Evolutionary conservation across 305 asterid species (phyloP).

Genomic region (Solanum hybrid): DNA sequence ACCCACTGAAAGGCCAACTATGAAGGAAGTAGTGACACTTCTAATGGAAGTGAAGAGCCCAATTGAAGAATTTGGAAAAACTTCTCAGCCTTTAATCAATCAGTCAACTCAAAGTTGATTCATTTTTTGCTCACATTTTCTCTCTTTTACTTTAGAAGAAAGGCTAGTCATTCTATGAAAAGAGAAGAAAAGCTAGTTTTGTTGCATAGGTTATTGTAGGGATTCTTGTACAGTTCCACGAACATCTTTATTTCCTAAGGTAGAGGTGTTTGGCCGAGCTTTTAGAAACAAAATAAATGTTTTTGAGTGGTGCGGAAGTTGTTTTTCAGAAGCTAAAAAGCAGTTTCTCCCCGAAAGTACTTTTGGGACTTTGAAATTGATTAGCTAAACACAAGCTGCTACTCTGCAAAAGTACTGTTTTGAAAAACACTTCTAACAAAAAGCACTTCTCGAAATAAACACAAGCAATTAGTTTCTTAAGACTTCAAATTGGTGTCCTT

Average conservation of each 20-base stretch:
- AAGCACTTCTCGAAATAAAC: background rate
- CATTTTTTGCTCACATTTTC: background rate
- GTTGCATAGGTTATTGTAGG: background rate
- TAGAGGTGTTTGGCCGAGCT: background rate
- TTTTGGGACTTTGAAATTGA: background rate
- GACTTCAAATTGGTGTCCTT: background rate
- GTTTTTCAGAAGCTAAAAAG: background rate
- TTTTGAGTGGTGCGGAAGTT: background rate
- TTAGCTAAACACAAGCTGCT: background rate
- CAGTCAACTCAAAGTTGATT: constrained; percentile 61
- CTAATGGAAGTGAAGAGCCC: constrained; percentile 82
- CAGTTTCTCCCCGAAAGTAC: background rate
- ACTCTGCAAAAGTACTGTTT: background rate
- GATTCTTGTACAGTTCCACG: constrained; percentile 15
- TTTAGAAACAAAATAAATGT: background rate
- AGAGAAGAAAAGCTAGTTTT: background rate
- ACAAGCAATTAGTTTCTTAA: background rate
- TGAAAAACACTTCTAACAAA: background rate
- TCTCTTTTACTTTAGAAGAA: background rate
- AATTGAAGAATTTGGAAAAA: constrained; percentile 68
- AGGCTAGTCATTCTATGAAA: background rate
- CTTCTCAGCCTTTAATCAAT: constrained; percentile 82
- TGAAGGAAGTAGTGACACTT: constrained; percentile 96
- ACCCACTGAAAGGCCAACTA: constrained; percentile 85
- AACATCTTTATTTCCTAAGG: background rate